Conservation (phyloP, 306 rosid species). For the Cucumis cinereus region DNA sequence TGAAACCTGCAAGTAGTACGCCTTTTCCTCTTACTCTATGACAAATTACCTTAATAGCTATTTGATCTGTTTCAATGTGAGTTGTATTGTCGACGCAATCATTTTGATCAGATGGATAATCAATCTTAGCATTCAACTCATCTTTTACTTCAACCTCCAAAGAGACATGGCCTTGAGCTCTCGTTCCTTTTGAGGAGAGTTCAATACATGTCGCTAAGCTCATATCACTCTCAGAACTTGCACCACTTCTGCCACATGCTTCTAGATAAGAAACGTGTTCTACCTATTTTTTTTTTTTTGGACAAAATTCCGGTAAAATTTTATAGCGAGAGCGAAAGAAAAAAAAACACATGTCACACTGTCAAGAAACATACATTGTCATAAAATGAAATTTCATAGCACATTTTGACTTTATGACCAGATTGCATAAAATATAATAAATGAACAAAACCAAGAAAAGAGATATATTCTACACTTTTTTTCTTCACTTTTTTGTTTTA, state of each 20-base stretch:
- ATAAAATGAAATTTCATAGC: not conserved
- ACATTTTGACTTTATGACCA: not conserved
- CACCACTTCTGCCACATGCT: slow-evolving; percentile 23
- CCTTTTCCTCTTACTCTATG: not conserved
- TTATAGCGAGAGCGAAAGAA: too few species aligned
- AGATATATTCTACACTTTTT: not conserved
- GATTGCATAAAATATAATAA: slow-evolving; percentile 7
- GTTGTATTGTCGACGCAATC: slow-evolving; percentile 13
- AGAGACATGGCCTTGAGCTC: slow-evolving; percentile 12
- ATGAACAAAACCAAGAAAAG: not conserved
- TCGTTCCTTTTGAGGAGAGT: slow-evolving; percentile 11
- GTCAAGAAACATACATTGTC: too few species aligned
- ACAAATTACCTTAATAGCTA: slow-evolving; percentile 24
- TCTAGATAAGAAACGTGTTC: slow-evolving; percentile 54
- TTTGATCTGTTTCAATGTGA: slow-evolving; percentile 7
- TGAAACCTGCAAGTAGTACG: not conserved
- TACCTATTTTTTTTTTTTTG: too few species aligned
- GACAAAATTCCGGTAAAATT: too few species aligned
- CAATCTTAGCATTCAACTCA: slow-evolving; percentile 20
- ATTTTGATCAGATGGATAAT: slow-evolving; percentile 21
- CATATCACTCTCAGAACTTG: slow-evolving; percentile 17
- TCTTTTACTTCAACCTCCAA: slow-evolving; percentile 19
- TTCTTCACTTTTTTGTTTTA: not conserved
- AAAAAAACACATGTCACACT: too few species aligned
- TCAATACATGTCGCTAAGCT: slow-evolving; percentile 6